Evolutionary conservation across 2,329 filamentous ascomycete genomes (phyloP), one percentile per base, ranked within the genome.

Genomic region (Aureobasidium sp.): DNA sequence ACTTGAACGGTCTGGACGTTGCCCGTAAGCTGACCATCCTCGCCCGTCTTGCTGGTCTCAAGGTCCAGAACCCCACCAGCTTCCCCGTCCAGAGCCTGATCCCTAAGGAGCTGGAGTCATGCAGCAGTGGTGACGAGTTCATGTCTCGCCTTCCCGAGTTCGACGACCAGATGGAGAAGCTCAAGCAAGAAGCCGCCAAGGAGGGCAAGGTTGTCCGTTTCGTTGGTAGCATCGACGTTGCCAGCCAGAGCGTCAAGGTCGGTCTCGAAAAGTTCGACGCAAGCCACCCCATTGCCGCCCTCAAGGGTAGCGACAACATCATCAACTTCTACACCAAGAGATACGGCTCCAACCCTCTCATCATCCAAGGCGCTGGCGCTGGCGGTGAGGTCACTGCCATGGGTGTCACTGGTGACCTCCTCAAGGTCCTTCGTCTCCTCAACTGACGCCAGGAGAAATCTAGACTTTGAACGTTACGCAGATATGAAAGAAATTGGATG

Each of bases 241-340:
- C 79, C n/a, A 83, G 82, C 65, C 88, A 90, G 73, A 79, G 86
- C 68, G 89, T 97, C 74, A 95, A 92, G 80, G 94, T 99, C 63
- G 93, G 94, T 2, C 78, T 99, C 67, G 88, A 97, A 81, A 90
- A 88, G 77, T 81, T 81, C 69, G 91, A 96, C 67, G 85, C 85
- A 68, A 89, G 88, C 64, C 91, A 95, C 72, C 90, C 94, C 14
- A 97, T 99, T 77, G 94, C 94, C 15, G 88, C 89, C 52, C 82
- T 99, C 63, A 96, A 96, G 83, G 94, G 94, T 39, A 97, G 92
- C 75, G 94, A 97, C 74, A 99, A 99, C 80, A 96, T 99, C 74
- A 96, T 99, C 73, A 96, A 88, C 80, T 97, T 99, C 81, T 96
- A 97, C 78, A 99, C 94, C 6, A 89, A 95, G 81, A 84, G 94